These are phyloP conservation scores for Penicillium sp. DNA, from an alignment of 2,329 filamentous ascomycete species.

Conservation along the genomic window DNA sequence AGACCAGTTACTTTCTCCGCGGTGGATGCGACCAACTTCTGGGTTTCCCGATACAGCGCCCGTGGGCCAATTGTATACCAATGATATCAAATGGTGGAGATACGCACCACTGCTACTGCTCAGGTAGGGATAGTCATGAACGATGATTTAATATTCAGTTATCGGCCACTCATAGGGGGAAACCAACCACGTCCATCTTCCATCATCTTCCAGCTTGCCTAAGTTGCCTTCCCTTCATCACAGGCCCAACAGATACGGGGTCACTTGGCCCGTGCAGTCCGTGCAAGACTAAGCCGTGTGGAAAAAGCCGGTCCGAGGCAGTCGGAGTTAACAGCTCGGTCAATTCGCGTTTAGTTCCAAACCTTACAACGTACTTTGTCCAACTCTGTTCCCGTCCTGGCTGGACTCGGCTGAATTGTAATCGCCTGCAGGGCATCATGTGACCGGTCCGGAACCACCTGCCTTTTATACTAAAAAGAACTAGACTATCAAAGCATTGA, in stretches of 20 bases:
- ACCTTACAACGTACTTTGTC: too few relatives aligned
- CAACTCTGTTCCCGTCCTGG: too few relatives aligned
- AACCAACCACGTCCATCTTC: neutral
- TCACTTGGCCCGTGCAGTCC: neutral
- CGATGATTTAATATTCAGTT: conserved; percentile 6
- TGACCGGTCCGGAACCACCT: too few relatives aligned
- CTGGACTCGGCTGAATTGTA: too few relatives aligned
- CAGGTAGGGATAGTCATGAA: conserved; percentile 6
- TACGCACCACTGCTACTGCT: neutral
- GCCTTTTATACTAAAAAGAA: too few relatives aligned
- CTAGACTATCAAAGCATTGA: too few relatives aligned
- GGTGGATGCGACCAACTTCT: conserved; percentile 20
- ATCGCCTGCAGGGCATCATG: too few relatives aligned
- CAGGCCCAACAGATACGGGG: neutral
- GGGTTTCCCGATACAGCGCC: conserved; percentile 20
- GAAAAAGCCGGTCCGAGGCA: neutral
- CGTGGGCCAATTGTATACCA: conserved; percentile 19
- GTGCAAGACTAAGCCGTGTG: neutral
- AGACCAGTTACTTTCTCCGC: conserved; percentile 23
- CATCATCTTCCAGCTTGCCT: neutral
- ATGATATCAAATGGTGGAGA: conserved; percentile 30
- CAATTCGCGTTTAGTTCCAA: neutral
- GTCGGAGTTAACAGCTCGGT: neutral
- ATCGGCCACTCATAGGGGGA: neutral
- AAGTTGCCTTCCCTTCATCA: neutral